Evolutionary conservation across 805 yeast genomes (phyloP).

Genomic region (Metschnikowia colocasiae): DNA sequence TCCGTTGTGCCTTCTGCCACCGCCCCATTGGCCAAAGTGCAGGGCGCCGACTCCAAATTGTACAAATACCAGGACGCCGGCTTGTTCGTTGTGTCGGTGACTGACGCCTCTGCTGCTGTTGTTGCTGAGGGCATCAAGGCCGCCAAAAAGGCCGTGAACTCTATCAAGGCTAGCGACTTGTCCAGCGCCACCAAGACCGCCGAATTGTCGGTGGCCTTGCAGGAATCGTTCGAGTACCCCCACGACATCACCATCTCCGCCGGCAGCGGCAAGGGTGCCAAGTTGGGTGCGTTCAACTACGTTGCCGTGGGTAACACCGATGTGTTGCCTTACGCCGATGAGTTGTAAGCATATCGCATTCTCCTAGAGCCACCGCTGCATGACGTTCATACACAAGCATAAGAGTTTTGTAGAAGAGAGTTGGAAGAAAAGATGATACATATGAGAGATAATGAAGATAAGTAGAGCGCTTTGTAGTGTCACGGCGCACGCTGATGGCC

Average conservation of each 20-base stretch:
- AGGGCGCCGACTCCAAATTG: slow-evolving; percentile 51
- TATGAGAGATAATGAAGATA: background rate
- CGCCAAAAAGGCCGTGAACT: slow-evolving; percentile 43
- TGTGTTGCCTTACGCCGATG: slow-evolving; percentile 84
- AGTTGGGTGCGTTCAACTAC: slow-evolving; percentile 61
- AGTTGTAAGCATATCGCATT: slow-evolving; percentile 50
- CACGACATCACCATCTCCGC: slow-evolving; percentile 31
- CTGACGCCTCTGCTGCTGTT: slow-evolving; percentile 54
- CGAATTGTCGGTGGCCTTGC: slow-evolving; percentile 41
- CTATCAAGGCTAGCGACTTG: slow-evolving; percentile 48
- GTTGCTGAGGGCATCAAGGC: slow-evolving; percentile 61
- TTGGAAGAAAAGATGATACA: background rate
- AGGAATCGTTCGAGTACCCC: slow-evolving; percentile 33
- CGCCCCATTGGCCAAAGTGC: slow-evolving; percentile 46
- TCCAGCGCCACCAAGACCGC: slow-evolving; percentile 47
- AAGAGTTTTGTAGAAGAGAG: background rate
- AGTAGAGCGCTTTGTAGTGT: background rate
- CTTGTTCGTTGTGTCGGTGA: slow-evolving; percentile 66
- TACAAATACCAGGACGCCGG: slow-evolving; percentile 74
- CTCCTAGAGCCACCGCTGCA: slow-evolving; percentile 10
- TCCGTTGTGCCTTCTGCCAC: slow-evolving; percentile 54
- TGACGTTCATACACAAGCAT: slow-evolving; percentile 11
- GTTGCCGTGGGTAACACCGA: slow-evolving; percentile 88
- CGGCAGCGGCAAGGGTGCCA: slow-evolving; percentile 32
- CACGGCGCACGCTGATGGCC: no score